A percentile compares a stretch with the other conserved stretches of the same genome.
Evolutionary conservation across 768 basidiomycete species (phyloP).

Genomic region (Clitopilus passeckerianus): DNA sequence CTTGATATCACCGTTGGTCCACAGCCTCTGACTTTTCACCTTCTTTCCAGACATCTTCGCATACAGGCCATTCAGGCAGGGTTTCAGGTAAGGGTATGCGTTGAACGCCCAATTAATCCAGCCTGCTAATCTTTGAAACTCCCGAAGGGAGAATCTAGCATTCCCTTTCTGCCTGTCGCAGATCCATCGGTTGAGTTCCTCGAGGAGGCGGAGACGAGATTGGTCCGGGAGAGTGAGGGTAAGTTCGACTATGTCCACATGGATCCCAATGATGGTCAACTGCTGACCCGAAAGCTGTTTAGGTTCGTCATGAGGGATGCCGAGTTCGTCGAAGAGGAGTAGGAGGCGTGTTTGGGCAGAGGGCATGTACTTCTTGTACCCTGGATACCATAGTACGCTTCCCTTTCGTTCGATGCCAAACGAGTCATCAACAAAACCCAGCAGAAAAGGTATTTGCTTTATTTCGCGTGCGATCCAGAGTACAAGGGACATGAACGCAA

Average conservation of each 20-base stretch:
- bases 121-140: conserved; percentile 27
- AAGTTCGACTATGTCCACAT: conserved; percentile 24
- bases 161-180: no score
- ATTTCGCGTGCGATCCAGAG: conserved; percentile 26
- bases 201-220: conserved; percentile 29
- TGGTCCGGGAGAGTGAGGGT: conserved; percentile 18
- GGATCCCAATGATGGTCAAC: conserved; percentile 34
- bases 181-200: no score
- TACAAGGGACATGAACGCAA: conserved; percentile 21
- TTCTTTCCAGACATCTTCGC: conserved; percentile 23
- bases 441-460: conserved; percentile 10
- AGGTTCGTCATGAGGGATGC: conserved; percentile 28
- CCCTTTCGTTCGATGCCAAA: conserved; percentile 16
- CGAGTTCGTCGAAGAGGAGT: conserved; percentile 31
- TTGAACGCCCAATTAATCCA: conserved; percentile 36
- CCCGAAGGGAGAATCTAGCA: conserved; percentile 2
- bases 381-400: conserved; percentile 19
- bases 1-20: conserved; percentile 16
- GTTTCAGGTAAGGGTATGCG: conserved; percentile 23
- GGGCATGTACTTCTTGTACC: conserved; percentile 21
- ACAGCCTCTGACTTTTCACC: conserved; percentile 7
- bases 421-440: conserved; percentile 27
- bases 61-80: conserved; percentile 21
- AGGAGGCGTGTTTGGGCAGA: conserved; percentile 27
- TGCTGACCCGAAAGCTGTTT: conserved; percentile 30